Evolutionary conservation across 164 flowering plant genomes (phyloP), one percentile per base, ranked within the genome.

Genomic region (Platanus orientalis): DNA sequence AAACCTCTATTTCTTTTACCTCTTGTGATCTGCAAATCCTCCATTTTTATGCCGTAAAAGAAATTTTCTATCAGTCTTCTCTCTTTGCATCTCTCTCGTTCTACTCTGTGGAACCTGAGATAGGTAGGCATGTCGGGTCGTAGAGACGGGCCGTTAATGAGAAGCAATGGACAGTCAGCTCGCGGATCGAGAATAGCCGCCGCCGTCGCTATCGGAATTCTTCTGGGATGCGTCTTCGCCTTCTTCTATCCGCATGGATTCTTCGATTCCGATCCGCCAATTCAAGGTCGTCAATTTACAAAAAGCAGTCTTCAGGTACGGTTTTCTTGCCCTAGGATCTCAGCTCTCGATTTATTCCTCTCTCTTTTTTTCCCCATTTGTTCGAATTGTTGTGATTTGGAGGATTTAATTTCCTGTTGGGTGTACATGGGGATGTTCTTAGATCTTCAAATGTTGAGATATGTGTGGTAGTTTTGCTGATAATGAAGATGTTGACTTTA

Each of bases 201-300:
- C 1, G 94, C 97, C 21, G 66, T 93, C 40, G 76, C 70, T 6
- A 75, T 86, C 52, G 97, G 98, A 11, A 68, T 93, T 54, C 60
- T 84, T 3, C 55, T 86, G 7, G 98, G 98, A 16, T 85, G 87
- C 75, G 65, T 84, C 65, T 82, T 79, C 50, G 98, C 97, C 5
- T 81, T 89, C 63, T 52, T 79, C 10, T 89, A 57, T 29, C 97
- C 98, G 7, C 62, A 79, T 45, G 97, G 96, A 3, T 69, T 93
- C 64, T 80, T 89, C 72, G 54, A 39, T 63, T 45, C 79, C 24
- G 58, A 62, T 72, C 70, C 69, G 23, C 57, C 69, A 0, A 29
- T 54, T 30, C 68, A 32, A 30, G 45, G 32, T 53, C 69, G 53
- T 50, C 69, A 58, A 23, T 20, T 67, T 48, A 12, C 71, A 1